Conservation (phyloP, 2,329 filamentous ascomycete genomes). For the Aspergillus aculeatinus region DNA sequence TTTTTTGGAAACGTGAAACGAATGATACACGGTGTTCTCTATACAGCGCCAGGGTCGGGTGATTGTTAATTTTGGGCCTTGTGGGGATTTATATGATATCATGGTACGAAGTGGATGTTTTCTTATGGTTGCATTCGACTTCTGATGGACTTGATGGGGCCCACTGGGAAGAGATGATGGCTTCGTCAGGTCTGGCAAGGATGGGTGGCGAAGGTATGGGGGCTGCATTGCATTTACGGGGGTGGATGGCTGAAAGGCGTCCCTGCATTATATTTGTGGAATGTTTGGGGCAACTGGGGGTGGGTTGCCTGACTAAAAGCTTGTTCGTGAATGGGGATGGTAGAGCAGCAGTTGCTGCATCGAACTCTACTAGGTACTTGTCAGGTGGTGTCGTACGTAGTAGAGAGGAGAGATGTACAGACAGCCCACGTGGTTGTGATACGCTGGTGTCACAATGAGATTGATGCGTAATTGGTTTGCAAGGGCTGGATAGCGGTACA, state of each 20-base stretch:
- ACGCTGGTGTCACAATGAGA: no score
- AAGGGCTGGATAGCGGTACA: no score
- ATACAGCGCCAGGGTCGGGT: slow-evolving; percentile 11
- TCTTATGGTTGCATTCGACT: slow-evolving; percentile 7
- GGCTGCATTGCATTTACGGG: not conserved
- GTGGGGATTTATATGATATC: slow-evolving; percentile 10
- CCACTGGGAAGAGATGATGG: not conserved
- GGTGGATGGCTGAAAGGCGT: not conserved
- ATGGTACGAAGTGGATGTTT: slow-evolving; percentile 9
- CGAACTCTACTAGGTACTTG: no score
- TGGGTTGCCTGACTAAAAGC: slow-evolving; percentile 6
- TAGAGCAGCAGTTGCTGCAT: slow-evolving; percentile 7
- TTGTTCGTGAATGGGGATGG: not conserved
- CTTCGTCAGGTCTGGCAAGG: not conserved
- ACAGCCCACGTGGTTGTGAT: no score
- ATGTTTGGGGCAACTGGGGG: not conserved
- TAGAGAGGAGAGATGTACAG: no score
- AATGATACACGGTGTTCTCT: slow-evolving; percentile 11
- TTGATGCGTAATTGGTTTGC: no score
- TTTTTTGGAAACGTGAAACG: slow-evolving; percentile 19
- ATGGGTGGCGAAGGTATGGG: not conserved
- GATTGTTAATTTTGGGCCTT: slow-evolving; percentile 1
- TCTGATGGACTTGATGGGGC: not conserved
- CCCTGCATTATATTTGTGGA: not conserved
- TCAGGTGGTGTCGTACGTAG: no score